Evolutionary conservation across 2,329 filamentous ascomycete species (phyloP).

Genomic region (Aspergillus proliferans): DNA sequence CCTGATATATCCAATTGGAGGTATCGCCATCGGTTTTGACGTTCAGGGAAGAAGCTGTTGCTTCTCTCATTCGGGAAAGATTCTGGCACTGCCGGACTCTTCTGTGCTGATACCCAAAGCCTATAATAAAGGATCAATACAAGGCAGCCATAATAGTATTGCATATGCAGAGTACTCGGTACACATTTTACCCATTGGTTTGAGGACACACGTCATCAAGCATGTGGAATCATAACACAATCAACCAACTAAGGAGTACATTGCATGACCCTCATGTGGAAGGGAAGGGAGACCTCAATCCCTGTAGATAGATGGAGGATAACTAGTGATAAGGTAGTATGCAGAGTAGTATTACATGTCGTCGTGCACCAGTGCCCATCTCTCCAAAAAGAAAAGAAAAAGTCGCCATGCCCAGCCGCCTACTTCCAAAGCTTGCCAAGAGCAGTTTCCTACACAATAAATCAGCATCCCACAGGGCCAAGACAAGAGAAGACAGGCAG

Average conservation of each 20-base stretch:
- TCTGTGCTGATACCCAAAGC: too few species aligned
- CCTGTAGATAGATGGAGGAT: background rate
- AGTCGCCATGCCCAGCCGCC: background rate
- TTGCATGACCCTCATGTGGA: background rate
- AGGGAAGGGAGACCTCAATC: too few species aligned
- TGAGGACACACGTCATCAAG: background rate
- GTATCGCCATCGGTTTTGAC: too few species aligned
- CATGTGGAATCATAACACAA: background rate
- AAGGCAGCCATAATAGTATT: background rate
- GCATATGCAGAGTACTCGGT: background rate
- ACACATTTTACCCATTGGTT: background rate
- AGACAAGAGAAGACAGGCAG: background rate
- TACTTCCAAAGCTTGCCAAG: conserved; percentile 34
- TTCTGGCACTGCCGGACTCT: too few species aligned
- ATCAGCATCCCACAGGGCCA: background rate
- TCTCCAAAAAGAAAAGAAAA: background rate
- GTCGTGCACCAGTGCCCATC: background rate
- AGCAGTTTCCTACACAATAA: conserved; percentile 13
- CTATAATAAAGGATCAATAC: too few species aligned
- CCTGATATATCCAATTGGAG: too few species aligned
- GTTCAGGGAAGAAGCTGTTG: too few species aligned
- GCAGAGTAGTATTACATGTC: conserved; percentile 22
- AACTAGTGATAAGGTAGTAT: conserved; percentile 7
- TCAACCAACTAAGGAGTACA: background rate
- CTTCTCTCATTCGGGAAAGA: too few species aligned